phyloP scores from a whole-genome alignment of 2,329 filamentous ascomycete species.

The Macrophomina phaseolina region DNA sequence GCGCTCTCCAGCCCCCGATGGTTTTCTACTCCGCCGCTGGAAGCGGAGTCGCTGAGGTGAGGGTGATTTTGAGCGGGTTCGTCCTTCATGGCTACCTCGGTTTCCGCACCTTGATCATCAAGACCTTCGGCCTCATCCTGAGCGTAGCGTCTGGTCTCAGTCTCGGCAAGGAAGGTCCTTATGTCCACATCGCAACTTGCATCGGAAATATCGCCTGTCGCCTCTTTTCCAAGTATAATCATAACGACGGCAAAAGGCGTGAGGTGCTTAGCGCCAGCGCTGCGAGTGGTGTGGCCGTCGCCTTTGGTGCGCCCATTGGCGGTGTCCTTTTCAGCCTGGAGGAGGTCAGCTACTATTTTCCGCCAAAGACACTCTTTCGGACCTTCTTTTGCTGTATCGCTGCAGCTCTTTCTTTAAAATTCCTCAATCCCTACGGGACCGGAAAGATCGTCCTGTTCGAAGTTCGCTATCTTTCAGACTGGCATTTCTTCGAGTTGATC shows the following conservation, averaged over 20 bases:
- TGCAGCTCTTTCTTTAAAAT: constrained; percentile 89
- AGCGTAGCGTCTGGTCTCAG: constrained; percentile 93
- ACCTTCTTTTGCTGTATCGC: constrained; percentile 98
- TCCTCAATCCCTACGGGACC: constrained; percentile 93
- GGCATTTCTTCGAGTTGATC: constrained; percentile 89
- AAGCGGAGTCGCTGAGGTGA: constrained; percentile 95
- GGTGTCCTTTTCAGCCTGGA: constrained; percentile 93
- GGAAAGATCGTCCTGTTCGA: constrained; percentile 97
- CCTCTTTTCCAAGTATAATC: constrained; percentile 91
- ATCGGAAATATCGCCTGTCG: constrained; percentile 95
- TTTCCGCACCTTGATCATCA: constrained; percentile 82
- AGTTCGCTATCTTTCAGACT: constrained; percentile 87
- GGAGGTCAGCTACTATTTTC: constrained; percentile 97
- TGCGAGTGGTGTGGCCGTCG: constrained; percentile 89
- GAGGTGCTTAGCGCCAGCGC: constrained; percentile 94
- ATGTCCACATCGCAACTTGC: constrained; percentile 96
- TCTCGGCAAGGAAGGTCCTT: constrained; percentile 92
- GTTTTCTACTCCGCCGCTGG: constrained; percentile 95
- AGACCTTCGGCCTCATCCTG: constrained; percentile 80
- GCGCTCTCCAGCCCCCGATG: constrained; percentile 68
- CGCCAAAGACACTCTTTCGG: constrained; percentile 93
- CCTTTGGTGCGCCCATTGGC: constrained; percentile 88
- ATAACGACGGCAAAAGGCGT: constrained; percentile 91
- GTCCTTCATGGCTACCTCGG: constrained; percentile 96
- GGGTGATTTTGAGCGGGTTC: constrained; percentile 97